phyloP scores from a whole-genome alignment of 352 stramenopile genomes.

The Phytophthora idaei region DNA sequence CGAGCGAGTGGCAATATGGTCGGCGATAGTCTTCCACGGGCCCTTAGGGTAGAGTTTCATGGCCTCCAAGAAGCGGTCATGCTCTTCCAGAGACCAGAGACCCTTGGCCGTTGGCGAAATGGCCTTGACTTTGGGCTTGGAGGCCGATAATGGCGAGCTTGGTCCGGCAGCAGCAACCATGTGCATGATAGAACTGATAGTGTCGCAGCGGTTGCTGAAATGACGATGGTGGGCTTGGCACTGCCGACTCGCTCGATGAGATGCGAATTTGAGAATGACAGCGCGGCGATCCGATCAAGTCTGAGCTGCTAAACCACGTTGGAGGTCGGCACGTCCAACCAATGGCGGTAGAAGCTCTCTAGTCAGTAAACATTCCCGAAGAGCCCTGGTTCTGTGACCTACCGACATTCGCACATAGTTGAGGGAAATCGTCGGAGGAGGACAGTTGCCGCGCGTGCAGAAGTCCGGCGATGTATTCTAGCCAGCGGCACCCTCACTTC shows the following conservation, averaged over 20 bases:
- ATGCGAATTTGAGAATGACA: conserved; percentile 41
- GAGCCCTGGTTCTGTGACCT: conserved; percentile 18
- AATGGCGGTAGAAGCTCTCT: conserved; percentile 27
- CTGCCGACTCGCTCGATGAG: conserved; percentile 14
- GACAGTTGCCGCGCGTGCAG: background rate
- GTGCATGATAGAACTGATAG: conserved; percentile 14
- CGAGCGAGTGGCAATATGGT: conserved; percentile 72
- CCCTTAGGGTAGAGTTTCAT: conserved; percentile 75
- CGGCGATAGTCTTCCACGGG: conserved; percentile 75
- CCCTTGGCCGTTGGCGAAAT: conserved; percentile 48
- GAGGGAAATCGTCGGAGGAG: too few species aligned
- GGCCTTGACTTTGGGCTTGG: conserved; percentile 23
- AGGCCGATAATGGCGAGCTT: conserved; percentile 28
- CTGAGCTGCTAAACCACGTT: conserved; percentile 6
- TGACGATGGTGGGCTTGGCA: conserved; percentile 1
- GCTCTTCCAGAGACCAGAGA: conserved; percentile 72
- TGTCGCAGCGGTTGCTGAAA: background rate
- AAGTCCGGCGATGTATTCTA: background rate
- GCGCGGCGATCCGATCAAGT: conserved; percentile 14
- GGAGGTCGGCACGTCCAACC: conserved; percentile 33
- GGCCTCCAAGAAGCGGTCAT: conserved; percentile 72
- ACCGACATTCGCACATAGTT: conserved; percentile 26
- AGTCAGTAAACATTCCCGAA: conserved; percentile 32
- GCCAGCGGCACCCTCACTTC: too few species aligned
- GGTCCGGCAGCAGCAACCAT: conserved; percentile 35